Evolutionary conservation across 2,329 filamentous ascomycete species (phyloP), one percentile per base, ranked within the genome.

Genomic region (Penicillium decumbens): DNA sequence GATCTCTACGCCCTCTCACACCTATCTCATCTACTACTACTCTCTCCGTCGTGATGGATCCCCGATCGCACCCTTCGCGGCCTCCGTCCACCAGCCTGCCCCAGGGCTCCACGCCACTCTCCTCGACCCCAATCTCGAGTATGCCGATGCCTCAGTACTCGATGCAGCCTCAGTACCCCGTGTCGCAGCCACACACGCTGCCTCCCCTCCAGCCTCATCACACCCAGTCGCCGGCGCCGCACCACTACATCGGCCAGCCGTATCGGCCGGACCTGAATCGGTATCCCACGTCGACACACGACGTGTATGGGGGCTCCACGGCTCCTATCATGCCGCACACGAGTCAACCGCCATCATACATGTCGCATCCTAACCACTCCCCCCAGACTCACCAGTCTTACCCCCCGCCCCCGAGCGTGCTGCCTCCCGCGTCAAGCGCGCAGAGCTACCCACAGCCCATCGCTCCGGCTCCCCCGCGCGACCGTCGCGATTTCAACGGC

Each of bases 381-480:
- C 59, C 59, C 46, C 70, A 72, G 57, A 61, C 59, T 38, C 71
- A 72, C 56, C 69, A 69, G 50, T 67, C 65, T 43, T 73, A 68
- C 45, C 70, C 69, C 48, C 66, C 70, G 27, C 68, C 68, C 33
- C 65, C 67, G 33, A 69, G 60, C 43, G 84, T 87, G 79, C 78
- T 88, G 74, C 80, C 84, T 41, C 83, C 87, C 68, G 73, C 83
- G 23, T 83, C 84, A 9, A 79, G 80, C 41, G 77, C 85, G 39
- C 79, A 84, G 60, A 82, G 83, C 46, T 87, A 89, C 67, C 85
- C 85, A 40, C 86, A 89, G 70, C 83, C 85, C 29, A 88, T 89
- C 64, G 87, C 87, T 38, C 86, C 87, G 13, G 87, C 87, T 37
- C 85, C 86, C 37, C 73, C 73, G 45, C 72, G 73, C 50, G 72